Conservation (phyloP, 371 early-diverging fungal species). For the Polyrhizophydium stewartii region DNA sequence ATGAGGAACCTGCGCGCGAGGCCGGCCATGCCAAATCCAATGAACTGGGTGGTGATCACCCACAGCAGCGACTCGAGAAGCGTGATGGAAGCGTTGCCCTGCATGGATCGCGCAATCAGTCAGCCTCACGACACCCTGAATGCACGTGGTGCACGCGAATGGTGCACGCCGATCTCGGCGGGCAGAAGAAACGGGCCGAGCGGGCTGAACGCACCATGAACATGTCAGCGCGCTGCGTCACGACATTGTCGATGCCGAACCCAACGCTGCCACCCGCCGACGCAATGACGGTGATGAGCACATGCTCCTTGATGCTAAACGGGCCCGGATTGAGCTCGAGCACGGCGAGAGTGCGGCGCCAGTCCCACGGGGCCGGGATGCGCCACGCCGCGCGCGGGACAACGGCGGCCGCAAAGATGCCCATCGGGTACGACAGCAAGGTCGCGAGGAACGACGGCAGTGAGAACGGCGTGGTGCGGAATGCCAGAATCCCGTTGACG, state of each 20-base stretch:
- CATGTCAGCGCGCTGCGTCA: constrained; percentile 30
- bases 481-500: constrained; percentile 7
- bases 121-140: constrained; percentile 72
- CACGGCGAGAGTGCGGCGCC: constrained; percentile 2
- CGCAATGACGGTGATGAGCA: background rate
- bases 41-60: constrained; percentile 65
- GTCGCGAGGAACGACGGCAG: constrained; percentile 3
- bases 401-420: constrained; percentile 25
- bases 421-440: constrained; percentile 29
- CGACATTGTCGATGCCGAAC: constrained; percentile 64
- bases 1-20: constrained; percentile 68
- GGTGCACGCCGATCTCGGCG: constrained; percentile 5
- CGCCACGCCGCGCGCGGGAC: constrained; percentile 7
- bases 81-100: constrained; percentile 54
- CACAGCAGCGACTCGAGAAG: constrained; percentile 41
- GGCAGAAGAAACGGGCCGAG: constrained; percentile 5
- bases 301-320: constrained; percentile 73
- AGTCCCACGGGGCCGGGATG: background rate
- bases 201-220: constrained; percentile 40
- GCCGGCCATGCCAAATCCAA: constrained; percentile 73
- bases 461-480: constrained; percentile 16
- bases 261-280: constrained; percentile 10
- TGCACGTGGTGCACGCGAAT: constrained; percentile 16
- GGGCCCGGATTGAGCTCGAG: constrained; percentile 70
- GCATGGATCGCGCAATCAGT: constrained; percentile 70